Conservation (phyloP, 2,329 filamentous ascomycete species). For the Beauveria rudraprayagi region DNA sequence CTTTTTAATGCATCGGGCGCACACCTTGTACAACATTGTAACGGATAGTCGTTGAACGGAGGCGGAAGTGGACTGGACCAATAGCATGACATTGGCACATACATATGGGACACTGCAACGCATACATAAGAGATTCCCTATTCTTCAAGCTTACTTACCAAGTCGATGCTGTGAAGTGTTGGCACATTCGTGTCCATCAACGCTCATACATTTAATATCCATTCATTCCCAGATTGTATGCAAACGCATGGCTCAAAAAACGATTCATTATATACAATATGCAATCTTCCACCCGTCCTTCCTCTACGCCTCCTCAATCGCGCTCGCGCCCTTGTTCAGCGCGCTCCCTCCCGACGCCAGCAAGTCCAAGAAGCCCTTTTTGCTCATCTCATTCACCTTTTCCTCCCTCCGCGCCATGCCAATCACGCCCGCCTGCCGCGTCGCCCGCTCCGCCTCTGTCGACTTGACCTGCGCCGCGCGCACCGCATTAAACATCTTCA, state of each 20-base stretch:
- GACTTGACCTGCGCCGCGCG: conserved; percentile 86
- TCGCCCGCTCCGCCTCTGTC: conserved; percentile 63
- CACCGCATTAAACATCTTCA: conserved; percentile 94
- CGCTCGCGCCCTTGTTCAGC: conserved; percentile 47
- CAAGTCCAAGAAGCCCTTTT: conserved; percentile 90
- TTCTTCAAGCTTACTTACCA: conserved; percentile 2
- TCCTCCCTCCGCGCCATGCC: conserved; percentile 76
- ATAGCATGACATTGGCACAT: neutral
- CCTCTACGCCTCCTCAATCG: conserved; percentile 46
- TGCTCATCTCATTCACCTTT: conserved; percentile 90
- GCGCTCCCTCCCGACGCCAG: conserved; percentile 60
- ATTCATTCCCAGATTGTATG: conserved; percentile 9
- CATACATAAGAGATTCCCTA: conserved; percentile 6
- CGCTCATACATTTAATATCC: neutral
- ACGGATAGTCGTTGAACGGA: neutral
- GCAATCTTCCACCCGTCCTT: neutral
- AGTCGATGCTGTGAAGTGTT: neutral
- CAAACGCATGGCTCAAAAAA: conserved; percentile 4
- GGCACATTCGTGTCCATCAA: neutral
- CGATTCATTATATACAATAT: conserved; percentile 10
- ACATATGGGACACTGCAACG: conserved; percentile 2
- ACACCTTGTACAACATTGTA: conserved; percentile 7
- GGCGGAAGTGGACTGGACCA: neutral
- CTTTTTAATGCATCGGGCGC: conserved; percentile 2
- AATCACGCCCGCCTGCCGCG: conserved; percentile 64